Conservation (phyloP, 1,284 basidiomycete genomes). For the Jaminaea rosea region DNA sequence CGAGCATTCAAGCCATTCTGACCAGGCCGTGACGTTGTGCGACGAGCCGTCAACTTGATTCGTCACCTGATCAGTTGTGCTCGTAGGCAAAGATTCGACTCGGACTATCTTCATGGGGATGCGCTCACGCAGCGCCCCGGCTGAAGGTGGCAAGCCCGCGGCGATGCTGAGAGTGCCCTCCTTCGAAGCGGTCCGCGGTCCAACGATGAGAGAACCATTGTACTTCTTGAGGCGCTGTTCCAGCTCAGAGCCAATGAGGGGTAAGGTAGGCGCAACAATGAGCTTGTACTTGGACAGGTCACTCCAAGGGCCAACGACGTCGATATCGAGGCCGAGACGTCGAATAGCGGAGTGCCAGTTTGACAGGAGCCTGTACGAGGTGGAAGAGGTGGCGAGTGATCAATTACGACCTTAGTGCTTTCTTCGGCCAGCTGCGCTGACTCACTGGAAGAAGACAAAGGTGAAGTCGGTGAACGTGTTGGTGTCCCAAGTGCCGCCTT, state of each 20-base stretch:
- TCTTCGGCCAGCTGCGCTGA: no score
- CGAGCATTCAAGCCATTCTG: slow-evolving; percentile 26
- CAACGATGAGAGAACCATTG: slow-evolving; percentile 19
- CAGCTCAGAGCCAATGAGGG: slow-evolving; percentile 17
- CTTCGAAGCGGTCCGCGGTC: slow-evolving; percentile 21
- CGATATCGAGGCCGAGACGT: slow-evolving; percentile 22
- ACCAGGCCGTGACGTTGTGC: slow-evolving; percentile 22
- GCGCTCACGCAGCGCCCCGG: slow-evolving; percentile 15
- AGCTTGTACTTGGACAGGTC: slow-evolving; percentile 19
- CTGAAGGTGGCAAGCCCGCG: slow-evolving; percentile 18
- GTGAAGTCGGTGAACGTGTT: slow-evolving; percentile 14
- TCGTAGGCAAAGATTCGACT: slow-evolving; percentile 12
- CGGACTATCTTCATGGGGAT: slow-evolving; percentile 21
- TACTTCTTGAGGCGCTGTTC: slow-evolving; percentile 12
- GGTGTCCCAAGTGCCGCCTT: slow-evolving; percentile 17
- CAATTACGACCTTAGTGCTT: no score
- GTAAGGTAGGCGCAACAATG: slow-evolving; percentile 22
- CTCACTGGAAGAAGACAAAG: slow-evolving; percentile 21
- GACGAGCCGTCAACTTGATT: slow-evolving; percentile 12
- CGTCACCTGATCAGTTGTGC: slow-evolving; percentile 1
- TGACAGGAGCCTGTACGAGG: slow-evolving; percentile 17
- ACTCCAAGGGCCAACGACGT: slow-evolving; percentile 17
- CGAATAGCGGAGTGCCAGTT: slow-evolving; percentile 24
- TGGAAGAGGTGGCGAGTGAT: no score
- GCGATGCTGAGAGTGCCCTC: slow-evolving; percentile 21